Evolutionary conservation across 306 rosid genomes (phyloP).

Genomic region (Cucurbita pepo): DNA sequence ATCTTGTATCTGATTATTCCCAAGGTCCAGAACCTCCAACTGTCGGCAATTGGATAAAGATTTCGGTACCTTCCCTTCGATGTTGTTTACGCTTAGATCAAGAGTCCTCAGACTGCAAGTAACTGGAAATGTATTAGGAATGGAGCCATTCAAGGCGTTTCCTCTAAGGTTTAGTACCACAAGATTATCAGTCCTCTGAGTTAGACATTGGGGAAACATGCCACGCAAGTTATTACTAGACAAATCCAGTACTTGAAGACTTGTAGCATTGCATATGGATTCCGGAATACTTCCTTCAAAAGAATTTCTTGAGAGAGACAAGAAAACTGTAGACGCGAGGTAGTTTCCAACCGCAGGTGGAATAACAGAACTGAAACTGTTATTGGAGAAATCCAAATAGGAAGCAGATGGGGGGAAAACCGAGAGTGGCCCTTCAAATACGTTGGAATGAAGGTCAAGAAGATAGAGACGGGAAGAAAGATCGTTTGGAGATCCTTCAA

Average conservation of each 20-base stretch:
- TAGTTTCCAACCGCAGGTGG: not conserved
- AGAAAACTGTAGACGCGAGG: fast-evolving
- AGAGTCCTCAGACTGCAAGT: conserved; percentile 8
- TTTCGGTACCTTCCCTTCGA: conserved; percentile 7
- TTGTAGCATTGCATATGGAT: conserved; percentile 14
- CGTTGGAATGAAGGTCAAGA: conserved; percentile 27
- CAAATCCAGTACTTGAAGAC: conserved; percentile 18
- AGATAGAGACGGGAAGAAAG: fast-evolving
- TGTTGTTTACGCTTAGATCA: conserved; percentile 10
- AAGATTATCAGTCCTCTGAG: not conserved
- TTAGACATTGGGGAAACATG: conserved; percentile 3
- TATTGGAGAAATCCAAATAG: conserved; percentile 15
- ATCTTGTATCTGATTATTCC: conserved; percentile 10
- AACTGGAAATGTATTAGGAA: conserved; percentile 11
- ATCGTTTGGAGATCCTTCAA: conserved; percentile 1
- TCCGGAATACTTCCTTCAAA: not conserved
- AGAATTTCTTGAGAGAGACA: conserved; percentile 18
- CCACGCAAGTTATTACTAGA: conserved; percentile 18
- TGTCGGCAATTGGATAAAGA: conserved; percentile 11
- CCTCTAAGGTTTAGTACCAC: conserved; percentile 12
- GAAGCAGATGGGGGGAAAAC: not conserved
- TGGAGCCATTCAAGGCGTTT: not conserved
- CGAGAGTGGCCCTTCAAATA: conserved; percentile 12
- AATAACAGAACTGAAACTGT: conserved; percentile 10
- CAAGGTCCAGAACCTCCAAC: conserved; percentile 22